Evolutionary conservation across 805 yeast genomes (phyloP), one percentile per base, ranked within the genome.

Genomic region (Myxozyma udenii): DNA sequence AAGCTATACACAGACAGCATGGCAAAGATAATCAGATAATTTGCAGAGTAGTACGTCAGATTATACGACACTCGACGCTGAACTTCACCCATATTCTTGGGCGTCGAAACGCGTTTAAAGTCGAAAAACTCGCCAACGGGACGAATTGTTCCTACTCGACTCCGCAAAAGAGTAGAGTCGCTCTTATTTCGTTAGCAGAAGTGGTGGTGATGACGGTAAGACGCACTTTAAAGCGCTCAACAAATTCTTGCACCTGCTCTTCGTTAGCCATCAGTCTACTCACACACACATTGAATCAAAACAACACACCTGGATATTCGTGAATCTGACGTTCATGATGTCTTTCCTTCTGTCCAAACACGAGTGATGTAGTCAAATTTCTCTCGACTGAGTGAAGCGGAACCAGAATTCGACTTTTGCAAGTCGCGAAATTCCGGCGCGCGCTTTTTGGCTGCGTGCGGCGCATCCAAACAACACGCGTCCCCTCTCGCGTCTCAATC

Each of bases 121-220:
- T 93, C 97, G 66, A 93, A 87, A 67, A 93, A 93, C 68, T 93
- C 98, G 69, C 85, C 93, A 38, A 95, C 90, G 33, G 97, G 87
- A 66, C 86, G 84, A 55, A 93, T 45, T 5, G 48, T 32, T 25
- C 60, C 60, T 19, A 55, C 55, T 3, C 45, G 36, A 3, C 42
- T 43, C 28, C 51, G 50, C 22, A 55, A 48, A 22, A 55, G 36
- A 4, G 53, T 42, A 35, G 60, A 55, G 44, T 55, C 60, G 41
- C 54, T 45, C 57, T 55, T 26, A 9, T 28, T 9, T 28, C 14
- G 9, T 28, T 28, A 7, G 11, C 4, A 41, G 21, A 11, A 23
- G 33, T 28, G 33, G 12, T 9, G 9, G 33, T 28, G 33, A 28
- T 14, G n/a, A 38, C 26, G 24, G 12, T 7, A 19, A 25, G 3